These are phyloP conservation scores for Chlamydomonas sphaeroides DNA, from an alignment of 139 green algal genomes.

Conservation along the genomic window DNA sequence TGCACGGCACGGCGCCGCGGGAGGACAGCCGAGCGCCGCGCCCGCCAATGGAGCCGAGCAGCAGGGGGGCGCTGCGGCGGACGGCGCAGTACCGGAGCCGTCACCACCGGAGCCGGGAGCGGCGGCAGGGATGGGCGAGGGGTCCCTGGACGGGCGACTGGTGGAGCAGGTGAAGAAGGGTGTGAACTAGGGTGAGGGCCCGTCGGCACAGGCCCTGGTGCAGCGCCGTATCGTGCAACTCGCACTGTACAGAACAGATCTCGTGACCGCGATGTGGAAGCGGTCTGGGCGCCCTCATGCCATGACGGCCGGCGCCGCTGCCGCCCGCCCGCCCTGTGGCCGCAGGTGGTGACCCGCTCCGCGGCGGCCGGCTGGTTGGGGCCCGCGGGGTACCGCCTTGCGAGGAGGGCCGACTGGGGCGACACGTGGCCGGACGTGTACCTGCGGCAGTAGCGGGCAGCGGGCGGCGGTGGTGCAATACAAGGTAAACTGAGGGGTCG, in stretches of 20 bases:
- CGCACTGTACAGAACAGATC: no score
- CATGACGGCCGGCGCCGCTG: neutral
- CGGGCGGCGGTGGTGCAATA: no score
- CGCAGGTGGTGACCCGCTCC: conserved; percentile 64
- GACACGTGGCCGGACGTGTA: no score
- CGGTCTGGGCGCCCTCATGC: no score
- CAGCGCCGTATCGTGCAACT: no score
- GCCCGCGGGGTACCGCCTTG: conserved; percentile 62
- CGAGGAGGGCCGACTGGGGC: conserved; percentile 67
- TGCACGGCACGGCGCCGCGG: neutral
- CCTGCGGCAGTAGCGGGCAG: no score
- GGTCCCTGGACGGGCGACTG: neutral
- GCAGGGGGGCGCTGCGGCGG: neutral
- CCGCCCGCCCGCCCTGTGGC: conserved; percentile 4
- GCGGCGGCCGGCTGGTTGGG: conserved; percentile 58
- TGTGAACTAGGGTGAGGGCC: neutral
- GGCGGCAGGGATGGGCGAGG: neutral
- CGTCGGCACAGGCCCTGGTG: no score
- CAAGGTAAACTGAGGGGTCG: no score
- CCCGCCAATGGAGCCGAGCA: no score
- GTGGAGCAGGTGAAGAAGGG: neutral
- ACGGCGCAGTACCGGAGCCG: neutral
- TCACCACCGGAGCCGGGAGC: neutral
- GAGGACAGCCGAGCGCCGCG: no score
- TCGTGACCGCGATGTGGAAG: no score